phyloP scores from a whole-genome alignment of 805 yeast species.

The Ogataea trehaloabstinens region DNA sequence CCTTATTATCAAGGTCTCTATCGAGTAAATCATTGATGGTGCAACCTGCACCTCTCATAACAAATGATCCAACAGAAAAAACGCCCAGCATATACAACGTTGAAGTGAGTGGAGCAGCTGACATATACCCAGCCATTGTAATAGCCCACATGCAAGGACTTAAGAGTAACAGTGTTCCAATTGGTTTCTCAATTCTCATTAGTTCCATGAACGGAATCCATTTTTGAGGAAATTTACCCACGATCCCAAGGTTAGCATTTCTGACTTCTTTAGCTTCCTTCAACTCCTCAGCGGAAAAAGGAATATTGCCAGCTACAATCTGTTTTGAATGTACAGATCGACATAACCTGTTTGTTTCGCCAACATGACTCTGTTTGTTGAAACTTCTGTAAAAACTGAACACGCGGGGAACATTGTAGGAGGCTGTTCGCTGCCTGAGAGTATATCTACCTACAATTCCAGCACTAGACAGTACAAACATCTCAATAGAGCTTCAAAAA shows the following conservation, averaged over 20 bases:
- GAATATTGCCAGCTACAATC: no score
- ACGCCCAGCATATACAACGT: constrained; percentile 62
- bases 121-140: constrained; percentile 77
- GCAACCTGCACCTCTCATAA: constrained; percentile 98
- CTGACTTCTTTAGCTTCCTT: constrained; percentile 53
- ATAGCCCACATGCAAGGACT: constrained; percentile 93
- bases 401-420: no score
- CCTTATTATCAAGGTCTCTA: constrained; percentile 77
- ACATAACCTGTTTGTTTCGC: no score
- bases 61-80: constrained; percentile 79
- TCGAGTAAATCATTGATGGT: constrained; percentile 91
- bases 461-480: no score
- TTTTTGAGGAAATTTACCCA: constrained; percentile 63
- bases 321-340: no score
- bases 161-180: constrained; percentile 83
- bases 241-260: constrained; percentile 43
- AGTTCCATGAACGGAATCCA: constrained; percentile 90
- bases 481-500: no score
- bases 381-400: no score
- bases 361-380: no score
- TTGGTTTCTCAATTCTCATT: constrained; percentile 91
- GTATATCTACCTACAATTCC: no score
- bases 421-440: no score
- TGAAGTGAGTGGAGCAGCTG: constrained; percentile 64
- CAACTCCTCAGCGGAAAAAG: constrained; percentile 40